phyloP scores from a whole-genome alignment of 2,329 filamentous ascomycete species.

The Rhytidhysteron rufulum region DNA sequence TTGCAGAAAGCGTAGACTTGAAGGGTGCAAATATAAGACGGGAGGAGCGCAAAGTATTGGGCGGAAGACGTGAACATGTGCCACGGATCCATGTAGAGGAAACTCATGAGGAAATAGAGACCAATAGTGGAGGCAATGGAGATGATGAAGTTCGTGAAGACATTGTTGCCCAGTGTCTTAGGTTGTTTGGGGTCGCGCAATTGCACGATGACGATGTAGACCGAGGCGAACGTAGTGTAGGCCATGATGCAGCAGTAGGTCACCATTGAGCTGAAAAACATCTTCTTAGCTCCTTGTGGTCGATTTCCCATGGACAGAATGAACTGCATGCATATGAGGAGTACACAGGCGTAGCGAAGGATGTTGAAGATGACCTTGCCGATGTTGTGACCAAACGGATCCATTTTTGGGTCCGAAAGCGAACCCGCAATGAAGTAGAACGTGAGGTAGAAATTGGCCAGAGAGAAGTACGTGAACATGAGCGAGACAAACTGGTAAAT shows the following conservation, averaged over 20 bases:
- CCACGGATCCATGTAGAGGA: conserved; percentile 97
- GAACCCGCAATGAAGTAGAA: conserved; percentile 98
- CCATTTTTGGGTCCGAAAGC: conserved; percentile 70
- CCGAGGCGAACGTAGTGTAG: conserved; percentile 84
- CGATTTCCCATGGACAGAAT: conserved; percentile 95
- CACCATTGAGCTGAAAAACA: conserved; percentile 85
- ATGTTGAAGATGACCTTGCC: conserved; percentile 82
- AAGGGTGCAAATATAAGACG: conserved; percentile 91
- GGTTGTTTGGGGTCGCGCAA: conserved; percentile 52
- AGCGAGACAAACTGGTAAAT: conserved; percentile 91
- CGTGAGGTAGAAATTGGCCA: conserved; percentile 98
- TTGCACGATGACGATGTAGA: conserved; percentile 87
- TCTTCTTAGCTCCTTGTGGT: conserved; percentile 86
- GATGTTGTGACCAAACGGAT: conserved; percentile 88
- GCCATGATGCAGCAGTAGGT: conserved; percentile 92
- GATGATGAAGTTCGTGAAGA: conserved; percentile 93
- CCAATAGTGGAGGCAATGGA: conserved; percentile 85
- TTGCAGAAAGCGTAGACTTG: conserved; percentile 99
- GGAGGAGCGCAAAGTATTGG: conserved; percentile 91
- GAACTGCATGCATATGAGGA: conserved; percentile 92
- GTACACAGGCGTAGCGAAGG: conserved; percentile 76
- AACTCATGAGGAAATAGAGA: conserved; percentile 92
- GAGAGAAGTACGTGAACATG: conserved; percentile 94
- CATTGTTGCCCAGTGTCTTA: conserved; percentile 71
- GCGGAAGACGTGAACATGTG: conserved; percentile 92